These are phyloP conservation scores for Kodamaea kakaduensis DNA, from an alignment of 805 yeast species.

Conservation along the genomic window DNA sequence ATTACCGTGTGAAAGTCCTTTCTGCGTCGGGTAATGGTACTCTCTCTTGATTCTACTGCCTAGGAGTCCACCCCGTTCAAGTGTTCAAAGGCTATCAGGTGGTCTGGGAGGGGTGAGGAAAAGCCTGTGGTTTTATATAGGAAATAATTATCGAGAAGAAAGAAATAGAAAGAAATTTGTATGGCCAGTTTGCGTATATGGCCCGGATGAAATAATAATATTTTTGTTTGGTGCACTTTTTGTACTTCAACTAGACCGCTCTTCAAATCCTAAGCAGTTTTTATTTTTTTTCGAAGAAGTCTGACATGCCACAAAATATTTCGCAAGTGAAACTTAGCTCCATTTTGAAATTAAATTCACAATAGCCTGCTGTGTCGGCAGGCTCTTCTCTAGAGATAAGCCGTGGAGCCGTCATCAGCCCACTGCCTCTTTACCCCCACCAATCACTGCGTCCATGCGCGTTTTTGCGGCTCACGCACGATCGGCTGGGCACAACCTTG, in stretches of 20 bases:
- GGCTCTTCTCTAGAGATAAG: no score
- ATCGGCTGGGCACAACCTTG: no score
- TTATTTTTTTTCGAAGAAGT: slow-evolving; percentile 1
- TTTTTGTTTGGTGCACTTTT: slow-evolving; percentile 2
- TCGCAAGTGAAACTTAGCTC: background rate
- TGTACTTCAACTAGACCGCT: slow-evolving; percentile 1
- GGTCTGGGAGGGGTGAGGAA: slow-evolving; percentile 5
- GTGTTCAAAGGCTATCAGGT: slow-evolving; percentile 1
- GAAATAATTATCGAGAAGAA: slow-evolving; percentile 4
- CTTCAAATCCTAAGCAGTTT: background rate
- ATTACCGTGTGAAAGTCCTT: background rate
- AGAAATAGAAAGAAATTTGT: slow-evolving; percentile 4
- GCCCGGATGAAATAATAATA: slow-evolving; percentile 3
- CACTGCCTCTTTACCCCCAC: no score
- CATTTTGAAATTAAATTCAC: background rate
- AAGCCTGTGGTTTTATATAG: slow-evolving; percentile 1
- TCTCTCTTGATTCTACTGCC: background rate
- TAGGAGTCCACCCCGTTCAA: slow-evolving; percentile 3
- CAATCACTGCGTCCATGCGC: no score
- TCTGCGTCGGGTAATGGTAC: background rate
- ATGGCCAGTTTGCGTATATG: slow-evolving; percentile 1
- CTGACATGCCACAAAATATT: slow-evolving; percentile 1
- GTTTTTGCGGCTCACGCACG: no score
- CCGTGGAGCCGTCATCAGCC: no score
- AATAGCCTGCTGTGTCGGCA: no score